Conservation (phyloP, 345 rosid genomes). For the Melaleuca quinquenervia region DNA sequence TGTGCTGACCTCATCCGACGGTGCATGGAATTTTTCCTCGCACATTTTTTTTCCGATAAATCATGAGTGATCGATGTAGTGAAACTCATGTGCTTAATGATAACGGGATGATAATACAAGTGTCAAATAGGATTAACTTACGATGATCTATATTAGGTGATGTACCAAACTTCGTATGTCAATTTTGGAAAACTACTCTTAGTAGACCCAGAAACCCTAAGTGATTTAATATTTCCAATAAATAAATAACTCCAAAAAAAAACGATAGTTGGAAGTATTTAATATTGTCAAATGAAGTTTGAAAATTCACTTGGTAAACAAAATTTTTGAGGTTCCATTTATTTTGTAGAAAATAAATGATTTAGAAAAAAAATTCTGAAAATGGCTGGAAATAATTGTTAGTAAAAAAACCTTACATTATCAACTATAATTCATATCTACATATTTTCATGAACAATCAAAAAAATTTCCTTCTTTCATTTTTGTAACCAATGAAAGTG, state of each 20-base stretch:
- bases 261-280: not conserved
- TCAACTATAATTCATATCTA: too few relatives aligned
- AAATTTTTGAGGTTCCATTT: not conserved
- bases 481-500: too few relatives aligned
- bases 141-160: not conserved
- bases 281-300: not conserved
- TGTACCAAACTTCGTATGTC: not conserved
- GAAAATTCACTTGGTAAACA: not conserved
- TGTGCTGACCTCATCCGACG: not conserved
- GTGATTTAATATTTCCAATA: not conserved
- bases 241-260: not conserved
- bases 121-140: not conserved
- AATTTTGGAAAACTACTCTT: not conserved
- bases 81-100: not conserved
- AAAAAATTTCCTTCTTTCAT: too few relatives aligned
- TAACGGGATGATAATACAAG: not conserved
- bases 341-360: too few relatives aligned
- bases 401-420: too few relatives aligned
- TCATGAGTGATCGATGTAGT: not conserved
- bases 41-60: not conserved
- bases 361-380: too few relatives aligned
- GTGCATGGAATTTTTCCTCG: not conserved
- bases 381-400: too few relatives aligned
- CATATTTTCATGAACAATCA: too few relatives aligned
- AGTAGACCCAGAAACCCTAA: not conserved